phyloP scores from a whole-genome alignment of 495 filamentous ascomycete genomes.

The Pseudotulostoma volvatum region DNA sequence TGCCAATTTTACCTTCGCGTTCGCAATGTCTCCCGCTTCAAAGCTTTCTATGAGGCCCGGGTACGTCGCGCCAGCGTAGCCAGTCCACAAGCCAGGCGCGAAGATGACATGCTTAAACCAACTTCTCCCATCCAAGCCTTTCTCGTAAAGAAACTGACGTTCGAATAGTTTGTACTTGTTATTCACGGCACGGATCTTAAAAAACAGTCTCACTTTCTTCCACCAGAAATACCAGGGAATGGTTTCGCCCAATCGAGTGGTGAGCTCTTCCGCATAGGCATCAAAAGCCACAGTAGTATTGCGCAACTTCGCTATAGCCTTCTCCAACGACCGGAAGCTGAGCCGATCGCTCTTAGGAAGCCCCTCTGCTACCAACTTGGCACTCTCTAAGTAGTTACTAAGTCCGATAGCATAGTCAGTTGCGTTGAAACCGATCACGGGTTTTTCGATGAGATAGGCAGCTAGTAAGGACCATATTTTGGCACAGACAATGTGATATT shows the following conservation, averaged over 20 bases:
- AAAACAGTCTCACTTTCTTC: constrained; percentile 44
- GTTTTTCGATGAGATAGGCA: constrained; percentile 30
- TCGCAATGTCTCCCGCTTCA: constrained; percentile 32
- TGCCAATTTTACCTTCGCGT: constrained; percentile 22
- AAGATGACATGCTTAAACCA: constrained; percentile 62
- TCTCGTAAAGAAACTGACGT: constrained; percentile 40
- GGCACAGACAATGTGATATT: constrained; percentile 43
- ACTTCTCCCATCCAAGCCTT: constrained; percentile 38
- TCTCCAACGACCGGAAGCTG: constrained; percentile 30
- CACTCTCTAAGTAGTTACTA: constrained; percentile 33
- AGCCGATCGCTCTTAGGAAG: constrained; percentile 14
- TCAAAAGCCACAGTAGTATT: constrained; percentile 35
- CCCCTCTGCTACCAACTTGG: constrained; percentile 29
- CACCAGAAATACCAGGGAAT: constrained; percentile 70
- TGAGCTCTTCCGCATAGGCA: constrained; percentile 33
- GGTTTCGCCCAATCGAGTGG: constrained; percentile 30
- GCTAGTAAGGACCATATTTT: constrained; percentile 39
- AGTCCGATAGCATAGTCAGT: constrained; percentile 31
- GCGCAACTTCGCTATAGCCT: constrained; percentile 31
- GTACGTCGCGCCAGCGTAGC: constrained; percentile 63
- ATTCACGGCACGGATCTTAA: constrained; percentile 36
- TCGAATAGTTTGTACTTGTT: constrained; percentile 47
- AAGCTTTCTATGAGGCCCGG: constrained; percentile 46
- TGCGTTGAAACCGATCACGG: constrained; percentile 31
- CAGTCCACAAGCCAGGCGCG: constrained; percentile 71